Conservation (phyloP, 2,329 filamentous ascomycete genomes). For the Blastomyces emzantsi region DNA sequence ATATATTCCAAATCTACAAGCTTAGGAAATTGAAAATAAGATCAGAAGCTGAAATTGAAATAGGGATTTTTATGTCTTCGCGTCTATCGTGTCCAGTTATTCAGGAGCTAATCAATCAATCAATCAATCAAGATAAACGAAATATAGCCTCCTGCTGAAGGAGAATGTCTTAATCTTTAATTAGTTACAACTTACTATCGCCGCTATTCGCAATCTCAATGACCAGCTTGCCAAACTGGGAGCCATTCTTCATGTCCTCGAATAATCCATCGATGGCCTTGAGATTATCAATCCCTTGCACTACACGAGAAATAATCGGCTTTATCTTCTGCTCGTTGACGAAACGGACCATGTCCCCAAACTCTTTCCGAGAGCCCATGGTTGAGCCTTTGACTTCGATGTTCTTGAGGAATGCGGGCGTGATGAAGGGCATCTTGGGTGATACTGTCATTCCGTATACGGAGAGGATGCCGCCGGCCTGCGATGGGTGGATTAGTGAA, state of each 20-base stretch:
- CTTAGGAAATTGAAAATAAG: neutral
- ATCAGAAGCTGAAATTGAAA: neutral
- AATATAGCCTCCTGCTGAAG: too few relatives aligned
- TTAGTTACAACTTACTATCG: slow-evolving; percentile 16
- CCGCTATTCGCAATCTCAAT: slow-evolving; percentile 35
- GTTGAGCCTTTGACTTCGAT: slow-evolving; percentile 78
- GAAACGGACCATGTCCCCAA: slow-evolving; percentile 81
- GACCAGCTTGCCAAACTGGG: slow-evolving; percentile 88
- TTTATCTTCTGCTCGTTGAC: slow-evolving; percentile 62
- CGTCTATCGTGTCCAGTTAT: neutral
- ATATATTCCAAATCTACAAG: neutral
- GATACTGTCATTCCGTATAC: slow-evolving; percentile 85
- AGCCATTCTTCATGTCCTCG: slow-evolving; percentile 75
- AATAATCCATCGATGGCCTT: slow-evolving; percentile 75
- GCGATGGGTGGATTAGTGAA: neutral
- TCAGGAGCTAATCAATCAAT: neutral
- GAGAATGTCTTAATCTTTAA: neutral
- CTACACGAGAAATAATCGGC: slow-evolving; percentile 67
- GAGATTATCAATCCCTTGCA: slow-evolving; percentile 64
- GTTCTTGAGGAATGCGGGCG: slow-evolving; percentile 77
- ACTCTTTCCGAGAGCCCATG: slow-evolving; percentile 87
- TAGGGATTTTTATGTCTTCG: neutral
- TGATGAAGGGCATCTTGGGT: slow-evolving; percentile 78
- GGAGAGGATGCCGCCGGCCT: slow-evolving; percentile 70
- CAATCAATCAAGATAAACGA: neutral